Conservation (phyloP, 306 rosid species). For the Vigna hirtella region DNA sequence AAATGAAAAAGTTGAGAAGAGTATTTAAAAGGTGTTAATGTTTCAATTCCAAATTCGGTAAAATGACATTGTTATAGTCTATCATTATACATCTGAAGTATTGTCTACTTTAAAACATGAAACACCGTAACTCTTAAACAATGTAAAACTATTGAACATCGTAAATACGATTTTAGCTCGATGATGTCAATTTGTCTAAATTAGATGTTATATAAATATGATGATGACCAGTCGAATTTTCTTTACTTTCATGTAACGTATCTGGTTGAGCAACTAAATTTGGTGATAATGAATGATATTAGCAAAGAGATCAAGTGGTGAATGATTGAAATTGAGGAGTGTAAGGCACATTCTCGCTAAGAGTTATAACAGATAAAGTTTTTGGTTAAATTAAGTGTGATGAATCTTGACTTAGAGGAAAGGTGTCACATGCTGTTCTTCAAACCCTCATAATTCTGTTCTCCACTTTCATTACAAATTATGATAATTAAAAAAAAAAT, state of each 20-base stretch:
- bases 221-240: neutral
- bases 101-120: no score
- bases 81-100: no score
- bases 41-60: no score
- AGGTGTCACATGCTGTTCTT: slow-evolving; percentile 74
- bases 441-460: slow-evolving; percentile 75
- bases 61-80: no score
- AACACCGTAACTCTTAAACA: no score
- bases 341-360: slow-evolving; percentile 13
- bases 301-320: slow-evolving; percentile 14
- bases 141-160: no score
- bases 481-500: slow-evolving; percentile 17
- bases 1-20: no score
- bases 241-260: neutral
- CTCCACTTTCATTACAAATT: slow-evolving; percentile 68
- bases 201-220: neutral
- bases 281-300: neutral
- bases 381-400: slow-evolving; percentile 45
- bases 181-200: no score
- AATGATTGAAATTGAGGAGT: slow-evolving; percentile 40
- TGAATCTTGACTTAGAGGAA: slow-evolving; percentile 70
- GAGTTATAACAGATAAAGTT: neutral
- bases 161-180: no score
- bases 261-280: neutral
- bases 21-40: no score